A percentile compares a stretch with the other conserved stretches of the same genome.
Conservation (phyloP, 768 basidiomycete species). For the Pisolithus marmoratus region DNA sequence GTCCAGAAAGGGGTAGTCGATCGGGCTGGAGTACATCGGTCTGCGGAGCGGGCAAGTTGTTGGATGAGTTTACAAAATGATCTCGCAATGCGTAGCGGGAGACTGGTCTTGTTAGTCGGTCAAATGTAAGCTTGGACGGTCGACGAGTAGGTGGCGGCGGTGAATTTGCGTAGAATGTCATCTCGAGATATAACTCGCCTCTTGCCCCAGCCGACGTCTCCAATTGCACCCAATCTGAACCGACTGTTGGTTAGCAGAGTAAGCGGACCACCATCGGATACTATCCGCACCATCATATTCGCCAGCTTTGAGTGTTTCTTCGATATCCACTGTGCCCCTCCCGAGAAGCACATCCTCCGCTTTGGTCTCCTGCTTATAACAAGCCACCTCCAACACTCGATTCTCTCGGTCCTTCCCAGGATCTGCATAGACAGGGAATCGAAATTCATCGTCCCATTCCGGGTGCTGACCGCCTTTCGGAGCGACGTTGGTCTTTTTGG, state of each 20-base stretch:
- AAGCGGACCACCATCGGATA: background rate
- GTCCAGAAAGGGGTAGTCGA: slow-evolving; percentile 3
- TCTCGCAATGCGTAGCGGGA: slow-evolving; percentile 14
- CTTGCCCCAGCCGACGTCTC: slow-evolving; percentile 55
- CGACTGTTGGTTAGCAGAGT: slow-evolving; percentile 7
- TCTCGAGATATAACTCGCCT: slow-evolving; percentile 87
- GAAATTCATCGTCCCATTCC: slow-evolving; percentile 86
- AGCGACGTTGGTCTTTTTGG: slow-evolving; percentile 67
- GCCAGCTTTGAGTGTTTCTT: slow-evolving; percentile 73
- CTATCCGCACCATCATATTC: slow-evolving; percentile 80
- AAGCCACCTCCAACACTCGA: slow-evolving; percentile 65
- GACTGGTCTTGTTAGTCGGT: slow-evolving; percentile 44
- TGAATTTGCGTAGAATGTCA: slow-evolving; percentile 83
- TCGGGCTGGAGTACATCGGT: slow-evolving; percentile 10
- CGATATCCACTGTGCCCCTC: slow-evolving; percentile 67
- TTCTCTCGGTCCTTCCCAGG: slow-evolving; percentile 38
- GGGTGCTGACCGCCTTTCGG: slow-evolving; percentile 91
- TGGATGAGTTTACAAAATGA: slow-evolving; percentile 13
- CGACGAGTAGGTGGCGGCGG: slow-evolving; percentile 48
- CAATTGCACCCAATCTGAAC: slow-evolving; percentile 63
- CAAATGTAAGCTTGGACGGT: slow-evolving; percentile 49
- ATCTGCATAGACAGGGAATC: slow-evolving; percentile 67
- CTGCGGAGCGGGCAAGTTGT: slow-evolving; percentile 7
- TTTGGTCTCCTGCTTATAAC: slow-evolving; percentile 72
- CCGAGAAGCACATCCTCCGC: slow-evolving; percentile 73